phyloP scores from a whole-genome alignment of 495 filamentous ascomycete genomes.

The Xylaria palmicola region DNA sequence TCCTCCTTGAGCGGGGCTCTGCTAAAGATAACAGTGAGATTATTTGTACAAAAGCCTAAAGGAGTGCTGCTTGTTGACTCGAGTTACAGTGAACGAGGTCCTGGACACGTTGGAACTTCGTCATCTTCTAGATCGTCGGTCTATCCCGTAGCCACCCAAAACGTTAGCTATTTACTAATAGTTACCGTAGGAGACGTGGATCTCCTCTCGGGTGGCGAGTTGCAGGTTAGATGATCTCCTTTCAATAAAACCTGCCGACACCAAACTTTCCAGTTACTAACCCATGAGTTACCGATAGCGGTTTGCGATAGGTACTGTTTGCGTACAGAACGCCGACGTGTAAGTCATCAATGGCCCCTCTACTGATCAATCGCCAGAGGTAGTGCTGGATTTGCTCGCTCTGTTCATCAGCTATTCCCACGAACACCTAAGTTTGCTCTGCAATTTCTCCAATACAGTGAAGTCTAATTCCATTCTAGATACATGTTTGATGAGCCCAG shows the following conservation, averaged over 20 bases:
- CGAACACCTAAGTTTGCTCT: not conserved
- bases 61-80: not conserved
- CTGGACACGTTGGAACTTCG: constrained; percentile 80
- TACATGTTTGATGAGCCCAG: constrained; percentile 99
- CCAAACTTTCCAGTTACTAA: not conserved
- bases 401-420: not conserved
- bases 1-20: constrained; percentile 68
- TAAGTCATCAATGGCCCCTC: constrained; percentile 27
- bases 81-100: constrained; percentile 62
- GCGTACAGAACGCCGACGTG: constrained; percentile 95
- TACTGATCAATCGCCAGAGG: no score
- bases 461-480: not conserved
- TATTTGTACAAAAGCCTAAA: not conserved
- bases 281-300: constrained; percentile 54
- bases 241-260: not conserved
- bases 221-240: constrained; percentile 34
- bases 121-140: constrained; percentile 72
- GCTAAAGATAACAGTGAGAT: constrained; percentile 65
- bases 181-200: constrained; percentile 62
- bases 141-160: not conserved
- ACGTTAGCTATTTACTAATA: not conserved
- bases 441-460: constrained; percentile 31
- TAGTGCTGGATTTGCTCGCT: not conserved
- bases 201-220: constrained; percentile 90
- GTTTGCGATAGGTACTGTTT: constrained; percentile 93